Conservation (phyloP, 2,329 filamentous ascomycete species). For the Talaromyces sp. region DNA sequence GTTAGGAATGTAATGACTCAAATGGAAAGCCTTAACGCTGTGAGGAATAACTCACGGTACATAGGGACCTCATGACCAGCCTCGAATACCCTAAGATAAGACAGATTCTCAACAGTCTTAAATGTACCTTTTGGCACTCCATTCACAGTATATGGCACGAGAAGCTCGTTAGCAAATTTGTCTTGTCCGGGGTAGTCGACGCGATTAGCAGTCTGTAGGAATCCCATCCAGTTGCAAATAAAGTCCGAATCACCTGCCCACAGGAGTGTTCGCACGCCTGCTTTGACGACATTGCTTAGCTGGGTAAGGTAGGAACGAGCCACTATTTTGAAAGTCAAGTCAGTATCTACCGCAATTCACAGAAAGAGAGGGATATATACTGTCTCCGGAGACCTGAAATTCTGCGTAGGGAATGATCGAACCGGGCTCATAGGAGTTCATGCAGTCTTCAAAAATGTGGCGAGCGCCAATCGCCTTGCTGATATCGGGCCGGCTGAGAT, state of each 20-base stretch:
- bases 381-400: slow-evolving; percentile 40
- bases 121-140: too few species aligned
- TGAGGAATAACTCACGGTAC: slow-evolving; percentile 29
- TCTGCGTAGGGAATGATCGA: slow-evolving; percentile 33
- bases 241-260: slow-evolving; percentile 58
- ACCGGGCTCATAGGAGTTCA: slow-evolving; percentile 33
- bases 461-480: slow-evolving; percentile 56
- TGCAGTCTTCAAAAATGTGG: slow-evolving; percentile 47
- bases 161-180: slow-evolving; percentile 29
- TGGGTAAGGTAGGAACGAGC: slow-evolving; percentile 18
- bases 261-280: slow-evolving; percentile 52
- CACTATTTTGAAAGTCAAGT: too few species aligned
- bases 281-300: slow-evolving; percentile 48
- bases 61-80: slow-evolving; percentile 48
- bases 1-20: too few species aligned
- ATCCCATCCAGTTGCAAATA: slow-evolving; percentile 54
- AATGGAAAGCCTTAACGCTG: too few species aligned
- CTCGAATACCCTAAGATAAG: slow-evolving; percentile 44
- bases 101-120: slow-evolving; percentile 36
- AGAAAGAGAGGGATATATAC: too few species aligned
- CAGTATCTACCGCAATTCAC: too few species aligned
- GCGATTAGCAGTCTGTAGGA: slow-evolving; percentile 47
- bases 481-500: slow-evolving; percentile 53
- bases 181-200: slow-evolving; percentile 42
- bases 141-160: too few species aligned